phyloP scores from a whole-genome alignment of 2,329 filamentous ascomycete genomes.

The Aspergillus jensenii region DNA sequence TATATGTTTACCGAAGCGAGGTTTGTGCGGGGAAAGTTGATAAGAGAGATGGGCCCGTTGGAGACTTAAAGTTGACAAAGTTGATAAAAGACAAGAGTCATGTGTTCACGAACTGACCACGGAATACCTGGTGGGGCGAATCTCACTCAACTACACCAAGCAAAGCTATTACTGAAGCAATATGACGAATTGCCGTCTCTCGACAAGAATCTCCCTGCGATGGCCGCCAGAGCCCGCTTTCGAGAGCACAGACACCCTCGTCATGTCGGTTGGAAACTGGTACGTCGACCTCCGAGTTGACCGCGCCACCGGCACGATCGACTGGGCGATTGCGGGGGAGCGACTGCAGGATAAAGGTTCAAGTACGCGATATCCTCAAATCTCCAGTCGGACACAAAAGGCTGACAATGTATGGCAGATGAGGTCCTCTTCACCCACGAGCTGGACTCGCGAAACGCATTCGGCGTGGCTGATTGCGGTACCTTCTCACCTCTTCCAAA shows the following conservation, averaged over 20 bases:
- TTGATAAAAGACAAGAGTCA: background rate
- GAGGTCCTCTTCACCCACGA: slow-evolving; percentile 40
- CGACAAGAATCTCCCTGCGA: slow-evolving; percentile 44
- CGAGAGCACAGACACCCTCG: slow-evolving; percentile 46
- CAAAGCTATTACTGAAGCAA: background rate
- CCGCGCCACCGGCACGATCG: slow-evolving; percentile 34
- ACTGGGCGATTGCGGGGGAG: slow-evolving; percentile 47
- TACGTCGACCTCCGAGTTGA: slow-evolving; percentile 46
- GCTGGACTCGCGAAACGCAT: slow-evolving; percentile 38
- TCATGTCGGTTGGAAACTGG: slow-evolving; percentile 44
- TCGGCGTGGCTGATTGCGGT: slow-evolving; percentile 36
- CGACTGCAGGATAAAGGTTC: slow-evolving; percentile 37
- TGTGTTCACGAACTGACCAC: background rate
- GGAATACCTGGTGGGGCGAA: background rate
- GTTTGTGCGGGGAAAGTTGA: slow-evolving; percentile 2
- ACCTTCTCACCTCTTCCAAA: slow-evolving; percentile 40
- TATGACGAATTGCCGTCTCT: slow-evolving; percentile 23
- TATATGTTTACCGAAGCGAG: background rate
- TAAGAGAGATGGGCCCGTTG: background rate
- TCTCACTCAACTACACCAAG: background rate
- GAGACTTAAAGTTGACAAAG: background rate
- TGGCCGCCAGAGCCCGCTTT: slow-evolving; percentile 43
- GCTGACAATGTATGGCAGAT: slow-evolving; percentile 20
- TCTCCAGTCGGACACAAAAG: background rate
- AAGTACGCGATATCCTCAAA: slow-evolving; percentile 24